Evolutionary conservation across 1,284 basidiomycete species (phyloP), one percentile per base, ranked within the genome.

Genomic region (Sporisorium iseilematis-ciliati): DNA sequence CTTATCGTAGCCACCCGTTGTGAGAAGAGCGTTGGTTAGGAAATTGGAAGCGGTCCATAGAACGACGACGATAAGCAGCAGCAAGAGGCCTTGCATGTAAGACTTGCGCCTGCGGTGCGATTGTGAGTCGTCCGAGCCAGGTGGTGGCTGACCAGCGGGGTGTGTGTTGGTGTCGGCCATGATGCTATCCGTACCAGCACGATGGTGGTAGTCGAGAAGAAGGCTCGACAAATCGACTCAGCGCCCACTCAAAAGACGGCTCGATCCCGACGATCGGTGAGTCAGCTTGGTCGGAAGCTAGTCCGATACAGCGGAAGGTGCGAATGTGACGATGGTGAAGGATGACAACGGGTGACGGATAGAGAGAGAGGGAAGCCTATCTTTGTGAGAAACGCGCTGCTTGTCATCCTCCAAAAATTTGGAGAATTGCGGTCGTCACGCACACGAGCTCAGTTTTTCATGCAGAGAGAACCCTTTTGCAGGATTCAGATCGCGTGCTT

Each of bases 51-150:
- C 65, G 8, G 81, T 95, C 94, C 94, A 96, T 14, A 95, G 89
- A 25, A 94, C 79, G 49, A 95, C 93, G 52, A 96, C 94, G 46
- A 91, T 77, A 6, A 94, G 85, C 23, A 95, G 88, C 29, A 95
- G 87, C 40, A 87, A 86, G 53, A 95, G 90, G 58, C 93, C 93
- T 54, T 90, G 81, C 55, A 89, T 83, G 86, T 93, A 94, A 2
- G 72, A 65, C 21, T 63, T 69, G 45, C 66, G 65, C 25, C 62
- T 35, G 14, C 68, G 68, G 3, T 62, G 62, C 25, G 68, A 61
- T 21, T 65, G 50, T 1, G 50, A 42, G 8, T 71, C 62, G 5
- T 43, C 55, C 7, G 48, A 7, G 31, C 31, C 31, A 6, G 35
- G 31, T 41, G 48, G 31, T 23, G 48, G 45, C 50, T 55, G 40